phyloP scores from a whole-genome alignment of 78 protist species.

The Dictyostelium discoideum region DNA sequence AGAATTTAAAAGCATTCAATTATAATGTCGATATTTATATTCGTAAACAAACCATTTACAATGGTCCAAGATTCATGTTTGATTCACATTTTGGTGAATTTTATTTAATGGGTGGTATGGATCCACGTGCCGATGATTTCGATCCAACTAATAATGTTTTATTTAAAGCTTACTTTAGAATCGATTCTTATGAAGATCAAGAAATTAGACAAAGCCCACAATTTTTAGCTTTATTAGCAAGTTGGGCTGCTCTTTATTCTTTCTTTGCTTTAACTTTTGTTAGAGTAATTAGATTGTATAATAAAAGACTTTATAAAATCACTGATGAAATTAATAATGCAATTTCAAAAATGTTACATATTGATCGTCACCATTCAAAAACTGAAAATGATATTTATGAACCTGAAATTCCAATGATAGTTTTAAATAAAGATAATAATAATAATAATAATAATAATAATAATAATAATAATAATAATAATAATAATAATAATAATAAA shows the following conservation, averaged over 20 bases:
- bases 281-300: background rate
- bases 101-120: background rate
- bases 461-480: too few relatives aligned
- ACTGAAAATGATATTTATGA: background rate
- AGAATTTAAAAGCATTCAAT: background rate
- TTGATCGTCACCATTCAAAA: background rate
- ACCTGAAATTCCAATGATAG: background rate
- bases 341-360: background rate
- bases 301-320: constrained; percentile 20
- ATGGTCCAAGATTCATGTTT: constrained; percentile 59
- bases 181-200: constrained; percentile 23
- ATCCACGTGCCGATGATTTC: constrained; percentile 5
- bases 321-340: background rate
- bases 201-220: constrained; percentile 48
- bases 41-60: constrained; percentile 31
- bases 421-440: background rate
- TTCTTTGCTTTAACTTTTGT: constrained; percentile 36
- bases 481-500: background rate
- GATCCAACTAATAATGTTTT: background rate
- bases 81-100: constrained; percentile 29
- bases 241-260: constrained; percentile 62
- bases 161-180: constrained; percentile 55
- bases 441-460: background rate
- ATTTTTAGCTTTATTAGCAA: background rate
- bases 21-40: constrained; percentile 28